phyloP scores from a whole-genome alignment of 2,329 filamentous ascomycete genomes.

The Metarhizium robertsii region DNA sequence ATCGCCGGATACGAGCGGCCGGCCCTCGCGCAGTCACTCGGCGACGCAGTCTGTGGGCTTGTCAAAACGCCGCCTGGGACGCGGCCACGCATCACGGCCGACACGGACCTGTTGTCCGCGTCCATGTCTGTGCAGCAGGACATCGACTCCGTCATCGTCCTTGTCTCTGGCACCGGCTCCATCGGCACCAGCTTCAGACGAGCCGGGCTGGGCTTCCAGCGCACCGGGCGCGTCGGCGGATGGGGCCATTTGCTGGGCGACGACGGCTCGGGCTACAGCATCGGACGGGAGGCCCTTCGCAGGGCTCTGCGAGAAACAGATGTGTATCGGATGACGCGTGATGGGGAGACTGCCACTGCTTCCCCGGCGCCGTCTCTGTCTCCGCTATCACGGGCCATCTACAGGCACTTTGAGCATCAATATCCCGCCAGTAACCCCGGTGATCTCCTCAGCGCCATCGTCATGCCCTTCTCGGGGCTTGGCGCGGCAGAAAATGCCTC shows the following conservation, averaged over 20 bases:
- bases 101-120: conserved; percentile 29
- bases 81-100: conserved; percentile 23
- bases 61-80: conserved; percentile 16
- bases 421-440: conserved; percentile 1
- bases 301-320: conserved; percentile 22
- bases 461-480: conserved; percentile 6
- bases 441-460: conserved; percentile 12
- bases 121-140: conserved; percentile 9
- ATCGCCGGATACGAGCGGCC: conserved; percentile 30
- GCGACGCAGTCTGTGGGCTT: conserved; percentile 16
- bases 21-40: conserved; percentile 16
- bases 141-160: conserved; percentile 19
- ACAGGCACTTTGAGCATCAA: conserved; percentile 8
- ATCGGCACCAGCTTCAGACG: conserved; percentile 29
- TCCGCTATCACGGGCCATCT: conserved; percentile 9
- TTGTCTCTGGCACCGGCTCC: conserved; percentile 34
- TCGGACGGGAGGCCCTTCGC: conserved; percentile 27
- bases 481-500: conserved; percentile 4
- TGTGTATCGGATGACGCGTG: conserved; percentile 4
- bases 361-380: neutral
- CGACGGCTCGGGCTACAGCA: conserved; percentile 30
- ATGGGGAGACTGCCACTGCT: neutral
- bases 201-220: conserved; percentile 11
- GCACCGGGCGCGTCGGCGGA: conserved; percentile 27
- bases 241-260: conserved; percentile 35